These are phyloP conservation scores for Gossypium schwendimanii DNA, from an alignment of 441 rosid species.

Conservation along the genomic window DNA sequence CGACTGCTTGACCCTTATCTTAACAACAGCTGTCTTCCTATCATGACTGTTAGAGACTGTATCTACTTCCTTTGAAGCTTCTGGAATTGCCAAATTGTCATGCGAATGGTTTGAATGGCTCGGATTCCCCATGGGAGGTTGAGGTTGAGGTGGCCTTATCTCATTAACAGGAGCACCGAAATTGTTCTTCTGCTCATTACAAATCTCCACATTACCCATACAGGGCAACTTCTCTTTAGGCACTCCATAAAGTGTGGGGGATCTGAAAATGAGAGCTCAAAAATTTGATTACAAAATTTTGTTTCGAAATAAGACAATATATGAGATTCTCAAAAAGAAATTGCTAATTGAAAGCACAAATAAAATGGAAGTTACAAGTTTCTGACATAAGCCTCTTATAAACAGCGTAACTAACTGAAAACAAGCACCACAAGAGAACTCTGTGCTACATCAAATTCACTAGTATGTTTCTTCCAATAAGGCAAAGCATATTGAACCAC, in stretches of 20 bases:
- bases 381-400: background rate
- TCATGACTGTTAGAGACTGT: slow-evolving; percentile 34
- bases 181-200: slow-evolving; percentile 47
- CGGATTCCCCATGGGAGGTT: slow-evolving; percentile 30
- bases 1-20: slow-evolving; percentile 68
- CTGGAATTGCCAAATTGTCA: slow-evolving; percentile 15
- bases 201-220: slow-evolving; percentile 52
- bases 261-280: slow-evolving; percentile 39
- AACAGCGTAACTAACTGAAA: background rate
- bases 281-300: background rate
- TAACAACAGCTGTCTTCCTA: slow-evolving; percentile 39
- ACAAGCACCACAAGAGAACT: background rate
- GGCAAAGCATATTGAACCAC: background rate
- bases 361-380: background rate
- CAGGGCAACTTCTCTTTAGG: slow-evolving; percentile 59
- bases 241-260: slow-evolving; percentile 79
- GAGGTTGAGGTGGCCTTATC: slow-evolving; percentile 28
- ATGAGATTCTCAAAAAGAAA: background rate
- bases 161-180: slow-evolving; percentile 46
- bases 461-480: background rate
- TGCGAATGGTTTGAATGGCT: slow-evolving; percentile 16
- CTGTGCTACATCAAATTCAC: background rate
- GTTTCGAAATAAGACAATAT: background rate
- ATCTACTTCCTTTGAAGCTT: slow-evolving; percentile 35
- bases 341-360: background rate